Evolutionary conservation across 2,329 filamentous ascomycete genomes (phyloP).

Genomic region (Cytospora paraplurivora): DNA sequence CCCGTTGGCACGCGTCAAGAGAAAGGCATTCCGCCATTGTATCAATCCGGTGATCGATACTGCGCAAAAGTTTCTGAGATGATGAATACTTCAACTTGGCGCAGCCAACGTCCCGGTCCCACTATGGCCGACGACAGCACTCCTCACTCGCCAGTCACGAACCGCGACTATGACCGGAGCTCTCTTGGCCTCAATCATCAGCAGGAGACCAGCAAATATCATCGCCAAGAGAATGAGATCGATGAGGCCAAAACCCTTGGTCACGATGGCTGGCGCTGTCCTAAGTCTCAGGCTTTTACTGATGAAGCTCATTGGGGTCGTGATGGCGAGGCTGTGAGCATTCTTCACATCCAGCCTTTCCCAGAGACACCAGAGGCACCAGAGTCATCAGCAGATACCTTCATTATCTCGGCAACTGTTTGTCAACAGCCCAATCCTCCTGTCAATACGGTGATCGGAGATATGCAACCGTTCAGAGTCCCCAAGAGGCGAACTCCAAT

Average conservation of each 20-base stretch:
- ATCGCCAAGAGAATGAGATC: background rate
- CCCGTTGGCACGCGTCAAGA: conserved; percentile 25
- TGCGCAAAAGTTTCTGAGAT: conserved; percentile 25
- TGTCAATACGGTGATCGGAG: background rate
- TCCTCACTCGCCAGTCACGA: background rate
- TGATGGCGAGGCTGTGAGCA: conserved; percentile 19
- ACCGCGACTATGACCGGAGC: background rate
- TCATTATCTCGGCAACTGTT: conserved; percentile 25
- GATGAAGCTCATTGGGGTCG: conserved; percentile 9
- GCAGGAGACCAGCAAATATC: too few species aligned
- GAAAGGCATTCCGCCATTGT: conserved; percentile 12
- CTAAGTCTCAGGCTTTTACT: background rate
- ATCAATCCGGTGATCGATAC: conserved; percentile 19
- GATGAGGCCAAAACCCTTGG: too few species aligned
- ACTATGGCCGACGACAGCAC: background rate
- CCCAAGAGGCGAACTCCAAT: background rate
- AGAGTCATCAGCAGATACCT: conserved; percentile 10
- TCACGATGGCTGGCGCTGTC: background rate
- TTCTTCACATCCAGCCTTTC: conserved; percentile 22
- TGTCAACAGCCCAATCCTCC: background rate
- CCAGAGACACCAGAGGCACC: conserved; percentile 4
- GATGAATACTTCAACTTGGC: conserved; percentile 26
- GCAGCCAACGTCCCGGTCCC: conserved; percentile 15
- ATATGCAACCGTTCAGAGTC: background rate
- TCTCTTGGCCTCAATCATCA: too few species aligned